These are phyloP conservation scores for Fusarium brevicatenulatum DNA, from an alignment of 2,329 filamentous ascomycete species.

Conservation along the genomic window DNA sequence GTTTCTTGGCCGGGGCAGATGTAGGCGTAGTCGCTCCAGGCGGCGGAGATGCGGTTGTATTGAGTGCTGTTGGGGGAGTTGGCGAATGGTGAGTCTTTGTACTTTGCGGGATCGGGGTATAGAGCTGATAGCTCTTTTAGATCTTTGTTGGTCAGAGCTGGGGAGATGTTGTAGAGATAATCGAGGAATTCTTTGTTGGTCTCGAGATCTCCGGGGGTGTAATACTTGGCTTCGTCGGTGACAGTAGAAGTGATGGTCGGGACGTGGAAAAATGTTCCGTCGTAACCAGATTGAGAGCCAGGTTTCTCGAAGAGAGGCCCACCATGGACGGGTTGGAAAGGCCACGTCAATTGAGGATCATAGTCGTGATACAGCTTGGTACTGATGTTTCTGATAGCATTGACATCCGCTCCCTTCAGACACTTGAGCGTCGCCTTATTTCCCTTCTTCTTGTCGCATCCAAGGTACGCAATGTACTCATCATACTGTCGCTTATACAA, in stretches of 20 bases:
- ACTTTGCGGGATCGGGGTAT: conserved; percentile 50
- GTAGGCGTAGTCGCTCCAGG: conserved; percentile 58
- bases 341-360: conserved; percentile 56
- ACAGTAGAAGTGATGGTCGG: conserved; percentile 52
- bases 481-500: conserved; percentile 48
- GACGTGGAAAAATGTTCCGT: conserved; percentile 51
- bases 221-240: conserved; percentile 51
- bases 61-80: conserved; percentile 55
- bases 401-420: conserved; percentile 50
- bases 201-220: conserved; percentile 47
- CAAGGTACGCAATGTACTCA: conserved; percentile 44
- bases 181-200: conserved; percentile 51
- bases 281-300: conserved; percentile 54
- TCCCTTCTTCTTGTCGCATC: conserved; percentile 40
- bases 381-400: conserved; percentile 51
- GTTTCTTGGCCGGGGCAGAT: conserved; percentile 58
- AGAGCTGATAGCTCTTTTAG: conserved; percentile 43
- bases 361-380: conserved; percentile 52
- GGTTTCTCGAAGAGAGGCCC: conserved; percentile 58
- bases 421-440: conserved; percentile 52
- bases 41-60: conserved; percentile 56
- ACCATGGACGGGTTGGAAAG: conserved; percentile 59
- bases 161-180: conserved; percentile 50
- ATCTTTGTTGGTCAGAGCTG: conserved; percentile 45
- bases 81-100: conserved; percentile 49